Percentiles rank a stretch among this genome's conserved stretches.
These are phyloP conservation scores for Leccinum truebloodii DNA, from an alignment of 768 basidiomycete genomes.

Conservation along the genomic window DNA sequence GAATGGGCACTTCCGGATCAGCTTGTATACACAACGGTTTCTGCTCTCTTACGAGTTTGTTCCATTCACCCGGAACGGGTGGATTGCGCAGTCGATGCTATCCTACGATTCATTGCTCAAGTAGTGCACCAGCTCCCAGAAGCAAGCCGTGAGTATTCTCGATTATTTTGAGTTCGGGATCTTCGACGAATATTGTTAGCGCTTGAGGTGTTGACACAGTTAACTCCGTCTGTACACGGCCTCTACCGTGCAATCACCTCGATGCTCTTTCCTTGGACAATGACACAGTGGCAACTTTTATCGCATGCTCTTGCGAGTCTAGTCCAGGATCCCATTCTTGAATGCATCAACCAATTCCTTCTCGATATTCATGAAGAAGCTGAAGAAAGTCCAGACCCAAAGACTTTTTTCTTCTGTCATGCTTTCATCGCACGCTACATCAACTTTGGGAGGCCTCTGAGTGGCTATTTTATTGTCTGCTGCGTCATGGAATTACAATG, in stretches of 20 bases:
- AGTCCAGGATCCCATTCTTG: conserved; percentile 67
- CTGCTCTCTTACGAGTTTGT: conserved; percentile 70
- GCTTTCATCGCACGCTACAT: conserved; percentile 78
- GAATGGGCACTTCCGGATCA: conserved; percentile 90
- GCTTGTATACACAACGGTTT: conserved; percentile 75
- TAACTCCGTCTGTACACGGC: conserved; percentile 83
- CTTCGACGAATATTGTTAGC: conserved; percentile 41
- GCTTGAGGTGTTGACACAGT: conserved; percentile 68
- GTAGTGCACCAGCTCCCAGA: conserved; percentile 56
- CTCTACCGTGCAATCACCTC: conserved; percentile 84
- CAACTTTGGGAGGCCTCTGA: conserved; percentile 72
- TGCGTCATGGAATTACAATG: conserved; percentile 85
- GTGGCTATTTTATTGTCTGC: conserved; percentile 88
- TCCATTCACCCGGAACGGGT: conserved; percentile 51
- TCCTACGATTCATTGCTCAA: conserved; percentile 58
- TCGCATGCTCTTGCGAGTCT: conserved; percentile 55
- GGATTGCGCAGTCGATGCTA: conserved; percentile 53
- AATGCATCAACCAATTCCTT: conserved; percentile 70
- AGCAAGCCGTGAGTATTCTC: conserved; percentile 49
- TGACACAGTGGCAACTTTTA: conserved; percentile 62
- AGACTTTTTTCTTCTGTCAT: conserved; percentile 56
- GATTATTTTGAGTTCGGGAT: not conserved
- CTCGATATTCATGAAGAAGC: conserved; percentile 59
- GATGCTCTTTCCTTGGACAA: conserved; percentile 72
- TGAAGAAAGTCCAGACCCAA: conserved; percentile 40